These are phyloP conservation scores for Naganishia onofrii DNA, from an alignment of 768 basidiomycete species.

Conservation along the genomic window DNA sequence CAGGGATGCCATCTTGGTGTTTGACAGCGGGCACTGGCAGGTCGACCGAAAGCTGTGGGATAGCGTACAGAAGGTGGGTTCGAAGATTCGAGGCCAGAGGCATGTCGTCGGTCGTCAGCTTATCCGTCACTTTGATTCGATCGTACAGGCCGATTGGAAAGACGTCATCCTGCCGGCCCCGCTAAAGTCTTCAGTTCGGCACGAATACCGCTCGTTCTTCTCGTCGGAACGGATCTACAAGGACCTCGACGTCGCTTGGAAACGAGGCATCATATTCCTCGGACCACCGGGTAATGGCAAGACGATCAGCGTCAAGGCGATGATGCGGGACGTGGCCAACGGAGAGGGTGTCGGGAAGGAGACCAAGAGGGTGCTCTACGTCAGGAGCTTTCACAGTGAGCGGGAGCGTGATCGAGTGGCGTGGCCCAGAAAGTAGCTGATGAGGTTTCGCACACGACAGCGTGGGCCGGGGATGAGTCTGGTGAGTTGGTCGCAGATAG, in stretches of 20 bases:
- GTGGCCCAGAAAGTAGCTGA: background rate
- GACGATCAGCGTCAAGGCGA: conserved; percentile 69
- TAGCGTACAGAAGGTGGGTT: conserved; percentile 40
- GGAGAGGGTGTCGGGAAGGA: conserved; percentile 50
- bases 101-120: conserved; percentile 53
- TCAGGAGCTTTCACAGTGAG: conserved; percentile 73
- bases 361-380: conserved; percentile 70
- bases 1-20: conserved; percentile 62
- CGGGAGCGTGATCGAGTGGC: conserved; percentile 1
- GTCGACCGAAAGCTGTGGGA: conserved; percentile 65
- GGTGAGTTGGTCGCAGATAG: conserved; percentile 28
- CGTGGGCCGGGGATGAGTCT: conserved; percentile 27
- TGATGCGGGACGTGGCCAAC: conserved; percentile 67
- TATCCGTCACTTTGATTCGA: background rate
- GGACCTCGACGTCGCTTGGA: conserved; percentile 76
- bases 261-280: conserved; percentile 79
- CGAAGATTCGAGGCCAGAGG: conserved; percentile 34
- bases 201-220: conserved; percentile 78
- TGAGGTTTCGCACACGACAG: too few species aligned
- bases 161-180: conserved; percentile 49
- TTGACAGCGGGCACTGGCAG: conserved; percentile 67
- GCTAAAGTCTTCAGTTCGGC: conserved; percentile 67
- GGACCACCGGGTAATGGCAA: conserved; percentile 70
- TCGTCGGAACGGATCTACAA: conserved; percentile 70
- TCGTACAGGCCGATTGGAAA: conserved; percentile 42